Conservation (phyloP, 2,329 filamentous ascomycete species). For the Pyrenochaeta sp. region DNA sequence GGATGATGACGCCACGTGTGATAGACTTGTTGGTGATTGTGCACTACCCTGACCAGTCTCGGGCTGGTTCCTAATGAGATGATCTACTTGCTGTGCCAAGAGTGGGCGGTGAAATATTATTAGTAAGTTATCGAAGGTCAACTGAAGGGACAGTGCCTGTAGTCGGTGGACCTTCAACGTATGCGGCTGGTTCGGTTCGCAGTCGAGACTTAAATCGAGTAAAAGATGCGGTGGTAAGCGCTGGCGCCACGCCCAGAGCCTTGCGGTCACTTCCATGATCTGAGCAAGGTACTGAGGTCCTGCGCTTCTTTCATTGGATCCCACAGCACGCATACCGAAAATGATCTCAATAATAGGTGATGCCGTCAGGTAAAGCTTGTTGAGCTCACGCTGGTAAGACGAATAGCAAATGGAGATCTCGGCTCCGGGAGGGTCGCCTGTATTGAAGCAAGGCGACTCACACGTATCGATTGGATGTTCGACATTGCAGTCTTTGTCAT, state of each 20-base stretch:
- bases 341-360: constrained; percentile 42
- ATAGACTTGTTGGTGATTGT: constrained; percentile 6
- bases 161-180: constrained; percentile 32
- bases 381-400: constrained; percentile 31
- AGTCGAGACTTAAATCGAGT: constrained; percentile 29
- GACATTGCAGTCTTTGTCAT: constrained; percentile 53
- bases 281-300: constrained; percentile 21
- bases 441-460: constrained; percentile 42
- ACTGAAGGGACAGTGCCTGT: constrained; percentile 54
- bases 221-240: constrained; percentile 32
- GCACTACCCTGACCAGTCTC: constrained; percentile 8
- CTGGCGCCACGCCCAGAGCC: constrained; percentile 32
- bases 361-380: constrained; percentile 39
- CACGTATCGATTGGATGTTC: constrained; percentile 45
- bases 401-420: constrained; percentile 16
- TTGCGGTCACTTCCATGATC: constrained; percentile 23
- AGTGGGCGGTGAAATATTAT: constrained; percentile 56
- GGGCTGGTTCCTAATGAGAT: constrained; percentile 27
- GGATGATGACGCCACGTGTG: constrained; percentile 7
- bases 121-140: constrained; percentile 55
- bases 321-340: constrained; percentile 25
- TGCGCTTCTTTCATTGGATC: constrained; percentile 9
- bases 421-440: not conserved
- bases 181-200: constrained; percentile 11
- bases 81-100: constrained; percentile 47